Base-by-base conservation (phyloP, 495 filamentous ascomycete species). In the Xylaria telfairii region DNA sequence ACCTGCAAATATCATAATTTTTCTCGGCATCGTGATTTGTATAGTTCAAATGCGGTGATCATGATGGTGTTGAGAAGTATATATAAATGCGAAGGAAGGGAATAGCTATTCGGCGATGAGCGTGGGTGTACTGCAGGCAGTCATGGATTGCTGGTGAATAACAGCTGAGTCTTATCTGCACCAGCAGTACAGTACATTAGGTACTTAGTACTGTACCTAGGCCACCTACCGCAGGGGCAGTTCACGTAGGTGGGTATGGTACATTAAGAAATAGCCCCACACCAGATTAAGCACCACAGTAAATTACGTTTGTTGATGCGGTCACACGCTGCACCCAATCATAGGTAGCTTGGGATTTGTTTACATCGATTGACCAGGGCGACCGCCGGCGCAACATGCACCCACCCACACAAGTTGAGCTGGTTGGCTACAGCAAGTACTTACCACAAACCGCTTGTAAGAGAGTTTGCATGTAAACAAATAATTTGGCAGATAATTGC, bases 1-100 rank as follows among this genome's bases (percentile, higher is more conserved):
- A 8, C 92, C 91, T 69, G 88, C 78, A 47, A 92, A 82, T 63
- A 93, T 87, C 59, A 90, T 79, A 49, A 85, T 73, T 70, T 83
- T 86, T 69, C 56, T 68, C 65, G 83, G 72, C 87, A 88, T 89
- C 42, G 56, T 69, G 65, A 72, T 24, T 37, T 47, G 19, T 51
- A 61, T 12, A 21, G 56, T 47, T 64, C 41, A 44, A 30, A 42
- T 46, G 44, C 21, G 17, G 30, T 41, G 41, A 39, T 10, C 65
- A 56, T 72, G 49, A 26, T 65, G 64, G 10, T 62, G 56, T 56
- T 5, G 24, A 54, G 10, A 9, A 1, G 26, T 47, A 12, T 47
- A 63, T 46, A 32, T 37, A 26, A 41, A 12, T n/a, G 24, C 8
- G 37, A 19, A 24, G n/a, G 0, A 61, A 57, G 54, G 4, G 30